A percentile compares a stretch with the other conserved stretches of the same genome.
Conservation (phyloP, 2,329 filamentous ascomycete genomes). For the Cladophialophora yegresii region DNA sequence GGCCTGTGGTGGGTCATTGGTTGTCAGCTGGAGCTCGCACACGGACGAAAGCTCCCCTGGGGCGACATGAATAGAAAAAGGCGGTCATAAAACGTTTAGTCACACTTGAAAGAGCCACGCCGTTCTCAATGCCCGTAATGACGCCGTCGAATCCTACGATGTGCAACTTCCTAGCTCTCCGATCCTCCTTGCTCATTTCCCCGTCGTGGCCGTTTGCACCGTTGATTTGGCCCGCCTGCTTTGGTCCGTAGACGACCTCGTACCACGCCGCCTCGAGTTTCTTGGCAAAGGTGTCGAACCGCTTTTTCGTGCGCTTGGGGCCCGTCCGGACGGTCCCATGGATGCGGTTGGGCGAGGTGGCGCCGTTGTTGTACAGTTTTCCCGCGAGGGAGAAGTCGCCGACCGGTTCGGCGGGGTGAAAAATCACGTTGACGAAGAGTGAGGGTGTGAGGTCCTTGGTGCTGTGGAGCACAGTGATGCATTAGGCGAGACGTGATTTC, state of each 20-base stretch:
- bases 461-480: conserved; percentile 32
- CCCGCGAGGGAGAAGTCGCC: conserved; percentile 27
- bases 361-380: conserved; percentile 21
- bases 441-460: conserved; percentile 33
- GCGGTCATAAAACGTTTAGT: conserved; percentile 8
- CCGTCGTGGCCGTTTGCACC: neutral
- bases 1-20: conserved; percentile 17
- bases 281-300: conserved; percentile 31
- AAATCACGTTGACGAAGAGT: conserved; percentile 35
- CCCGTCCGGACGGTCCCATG: conserved; percentile 18
- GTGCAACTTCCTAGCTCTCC: conserved; percentile 29
- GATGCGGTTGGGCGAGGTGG: conserved; percentile 23
- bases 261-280: conserved; percentile 34
- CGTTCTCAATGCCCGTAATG: conserved; percentile 31
- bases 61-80: neutral
- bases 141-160: conserved; percentile 28
- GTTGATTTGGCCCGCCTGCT: neutral
- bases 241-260: conserved; percentile 26
- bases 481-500: conserved; percentile 27
- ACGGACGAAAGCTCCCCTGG: neutral
- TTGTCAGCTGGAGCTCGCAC: neutral
- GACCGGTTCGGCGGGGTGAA: conserved; percentile 1
- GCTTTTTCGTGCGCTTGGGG: conserved; percentile 29
- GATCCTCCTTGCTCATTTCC: conserved; percentile 15
- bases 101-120: conserved; percentile 32